Evolutionary conservation across 768 basidiomycete genomes (phyloP).

Genomic region (Lactarius quietus): DNA sequence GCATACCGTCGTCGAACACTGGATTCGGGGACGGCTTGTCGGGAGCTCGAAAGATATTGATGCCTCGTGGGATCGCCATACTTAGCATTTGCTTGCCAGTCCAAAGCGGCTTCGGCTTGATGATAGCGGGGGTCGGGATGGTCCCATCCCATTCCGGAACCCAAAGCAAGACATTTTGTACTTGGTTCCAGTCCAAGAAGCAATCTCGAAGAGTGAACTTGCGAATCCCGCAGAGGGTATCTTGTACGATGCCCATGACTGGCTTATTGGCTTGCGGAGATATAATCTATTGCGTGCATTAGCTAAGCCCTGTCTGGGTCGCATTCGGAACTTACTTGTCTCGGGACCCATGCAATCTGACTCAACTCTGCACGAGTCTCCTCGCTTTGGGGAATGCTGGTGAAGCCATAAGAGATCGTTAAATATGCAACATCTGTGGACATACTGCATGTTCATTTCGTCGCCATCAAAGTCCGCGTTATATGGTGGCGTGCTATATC

Average conservation of each 20-base stretch:
- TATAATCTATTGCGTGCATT: constrained; percentile 65
- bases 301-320: not conserved
- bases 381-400: constrained; percentile 93
- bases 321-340: constrained; percentile 63
- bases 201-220: constrained; percentile 96
- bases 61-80: constrained; percentile 89
- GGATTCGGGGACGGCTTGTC: constrained; percentile 79
- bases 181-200: constrained; percentile 92
- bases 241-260: constrained; percentile 99
- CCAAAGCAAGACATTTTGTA: constrained; percentile 98
- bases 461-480: constrained; percentile 99
- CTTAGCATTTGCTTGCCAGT: constrained; percentile 95
- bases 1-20: constrained; percentile 88
- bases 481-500: constrained; percentile 83
- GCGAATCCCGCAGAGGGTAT: constrained; percentile 95
- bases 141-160: constrained; percentile 96
- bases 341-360: constrained; percentile 97
- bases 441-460: constrained; percentile 99
- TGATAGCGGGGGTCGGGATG: constrained; percentile 87
- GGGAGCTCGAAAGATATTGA: constrained; percentile 83
- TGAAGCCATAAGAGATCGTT: constrained; percentile 13
- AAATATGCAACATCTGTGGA: constrained; percentile 28
- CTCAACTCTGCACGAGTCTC: constrained; percentile 98
- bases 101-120: constrained; percentile 98
- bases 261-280: constrained; percentile 99